Conservation (phyloP, 1,284 basidiomycete genomes). For the Marasmius oreades region DNA sequence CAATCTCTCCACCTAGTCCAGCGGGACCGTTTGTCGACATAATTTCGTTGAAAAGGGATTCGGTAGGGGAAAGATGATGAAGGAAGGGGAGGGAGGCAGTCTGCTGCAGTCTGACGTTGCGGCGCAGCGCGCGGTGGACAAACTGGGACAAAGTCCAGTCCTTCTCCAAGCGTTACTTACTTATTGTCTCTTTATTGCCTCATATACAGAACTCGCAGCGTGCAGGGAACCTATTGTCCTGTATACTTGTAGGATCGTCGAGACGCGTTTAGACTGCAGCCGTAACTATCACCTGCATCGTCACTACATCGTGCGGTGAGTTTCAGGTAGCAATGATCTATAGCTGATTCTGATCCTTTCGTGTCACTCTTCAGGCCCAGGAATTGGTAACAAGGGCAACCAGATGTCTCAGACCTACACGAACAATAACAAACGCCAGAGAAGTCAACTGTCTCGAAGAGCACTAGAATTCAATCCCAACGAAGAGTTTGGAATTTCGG, state of each 20-base stretch:
- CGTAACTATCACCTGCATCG: too few species aligned
- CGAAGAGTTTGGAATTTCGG: not conserved
- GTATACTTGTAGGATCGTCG: too few species aligned
- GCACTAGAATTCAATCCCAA: not conserved
- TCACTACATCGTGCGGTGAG: too few species aligned
- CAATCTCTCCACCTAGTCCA: constrained; percentile 75
- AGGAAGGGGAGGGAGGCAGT: not conserved
- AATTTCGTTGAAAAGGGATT: constrained; percentile 16
- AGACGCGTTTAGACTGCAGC: too few species aligned
- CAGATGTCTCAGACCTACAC: too few species aligned
- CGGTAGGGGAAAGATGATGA: constrained; percentile 15
- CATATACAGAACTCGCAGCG: too few species aligned
- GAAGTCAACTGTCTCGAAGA: not conserved
- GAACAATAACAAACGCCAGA: too few species aligned
- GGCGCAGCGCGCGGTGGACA: constrained; percentile 1
- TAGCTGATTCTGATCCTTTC: too few species aligned
- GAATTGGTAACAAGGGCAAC: too few species aligned
- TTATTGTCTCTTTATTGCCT: not conserved
- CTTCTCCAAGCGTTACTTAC: not conserved
- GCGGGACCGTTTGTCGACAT: constrained; percentile 54
- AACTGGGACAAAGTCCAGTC: not conserved
- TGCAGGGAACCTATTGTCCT: too few species aligned
- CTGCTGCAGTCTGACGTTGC: not conserved
- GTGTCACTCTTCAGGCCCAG: too few species aligned
- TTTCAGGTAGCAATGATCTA: too few species aligned